phyloP scores from a whole-genome alignment of 202 grass and related monocot species.

The Eragrostis tef region DNA sequence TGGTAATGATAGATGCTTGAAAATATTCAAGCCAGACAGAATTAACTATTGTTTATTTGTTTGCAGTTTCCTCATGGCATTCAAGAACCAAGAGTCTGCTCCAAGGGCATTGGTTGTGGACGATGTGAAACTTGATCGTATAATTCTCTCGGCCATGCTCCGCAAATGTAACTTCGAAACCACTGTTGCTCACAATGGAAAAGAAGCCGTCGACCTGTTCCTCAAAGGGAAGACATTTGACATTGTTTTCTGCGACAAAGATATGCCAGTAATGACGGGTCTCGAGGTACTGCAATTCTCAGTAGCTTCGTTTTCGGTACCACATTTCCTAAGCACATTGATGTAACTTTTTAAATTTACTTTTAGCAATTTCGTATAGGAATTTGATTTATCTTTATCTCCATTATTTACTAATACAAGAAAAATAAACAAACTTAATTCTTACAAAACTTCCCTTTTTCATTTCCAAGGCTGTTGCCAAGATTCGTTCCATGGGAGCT shows the following conservation, averaged over 20 bases:
- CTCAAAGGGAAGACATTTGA: conserved; percentile 43
- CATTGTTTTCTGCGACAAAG: conserved; percentile 41
- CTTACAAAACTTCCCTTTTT: background rate
- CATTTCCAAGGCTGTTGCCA: background rate
- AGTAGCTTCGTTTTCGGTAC: background rate
- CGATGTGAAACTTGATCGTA: conserved; percentile 16
- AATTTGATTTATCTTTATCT: no score
- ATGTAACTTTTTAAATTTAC: no score
- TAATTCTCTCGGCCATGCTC: conserved; percentile 16
- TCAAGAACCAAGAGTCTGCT: background rate
- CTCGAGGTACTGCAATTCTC: conserved; percentile 43
- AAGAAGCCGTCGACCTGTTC: conserved; percentile 49
- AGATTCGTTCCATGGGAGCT: conserved; percentile 45
- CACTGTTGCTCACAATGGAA: conserved; percentile 31
- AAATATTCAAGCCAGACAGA: background rate
- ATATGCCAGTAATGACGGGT: conserved; percentile 42
- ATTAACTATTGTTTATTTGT: background rate
- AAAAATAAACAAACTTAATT: background rate
- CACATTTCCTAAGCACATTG: background rate
- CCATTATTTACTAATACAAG: no score
- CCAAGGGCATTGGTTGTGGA: conserved; percentile 42
- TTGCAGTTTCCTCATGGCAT: conserved; percentile 8
- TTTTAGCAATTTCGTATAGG: no score
- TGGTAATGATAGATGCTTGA: background rate
- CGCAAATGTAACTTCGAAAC: background rate